A percentile compares a stretch with the other conserved stretches of the same genome.
phyloP scores from a whole-genome alignment of 768 basidiomycete genomes.

The Cystobasidium tubakii region DNA sequence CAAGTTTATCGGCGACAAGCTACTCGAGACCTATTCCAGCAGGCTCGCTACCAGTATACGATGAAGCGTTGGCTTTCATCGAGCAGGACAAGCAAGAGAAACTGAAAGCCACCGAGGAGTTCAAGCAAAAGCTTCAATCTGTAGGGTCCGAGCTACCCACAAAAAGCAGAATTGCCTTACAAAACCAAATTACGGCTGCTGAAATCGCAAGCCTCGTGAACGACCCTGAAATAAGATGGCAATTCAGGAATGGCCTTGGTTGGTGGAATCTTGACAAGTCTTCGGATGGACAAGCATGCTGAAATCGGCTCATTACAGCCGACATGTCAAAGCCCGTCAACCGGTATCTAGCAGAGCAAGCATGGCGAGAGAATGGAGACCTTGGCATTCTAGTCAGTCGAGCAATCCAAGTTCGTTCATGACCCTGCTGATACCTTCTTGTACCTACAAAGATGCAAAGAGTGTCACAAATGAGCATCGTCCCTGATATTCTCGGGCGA shows the following conservation, averaged over 20 bases:
- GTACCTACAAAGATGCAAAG: conserved; percentile 69
- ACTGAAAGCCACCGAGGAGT: conserved; percentile 52
- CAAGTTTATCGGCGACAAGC: background rate
- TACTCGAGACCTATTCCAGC: conserved; percentile 3
- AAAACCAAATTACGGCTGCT: conserved; percentile 52
- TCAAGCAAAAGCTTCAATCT: conserved; percentile 50
- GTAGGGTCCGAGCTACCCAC: conserved; percentile 47
- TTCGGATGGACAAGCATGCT: conserved; percentile 33
- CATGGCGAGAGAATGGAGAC: conserved; percentile 76
- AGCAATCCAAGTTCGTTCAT: background rate
- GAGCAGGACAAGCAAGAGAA: conserved; percentile 58
- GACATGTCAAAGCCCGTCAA: conserved; percentile 58
- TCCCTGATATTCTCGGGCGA: conserved; percentile 74
- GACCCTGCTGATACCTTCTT: background rate
- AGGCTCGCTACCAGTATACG: conserved; percentile 56
- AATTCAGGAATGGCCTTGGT: conserved; percentile 72
- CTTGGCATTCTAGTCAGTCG: conserved; percentile 68
- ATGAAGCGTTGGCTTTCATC: conserved; percentile 71
- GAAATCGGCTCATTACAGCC: conserved; percentile 36
- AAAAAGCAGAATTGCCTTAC: conserved; percentile 40
- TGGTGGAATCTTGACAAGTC: conserved; percentile 47
- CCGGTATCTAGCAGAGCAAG: conserved; percentile 72
- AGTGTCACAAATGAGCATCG: conserved; percentile 78
- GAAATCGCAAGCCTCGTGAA: conserved; percentile 77
- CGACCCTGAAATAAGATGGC: conserved; percentile 74